These are phyloP conservation scores for Suillus bovinus DNA, from an alignment of 768 basidiomycete genomes.

Conservation along the genomic window DNA sequence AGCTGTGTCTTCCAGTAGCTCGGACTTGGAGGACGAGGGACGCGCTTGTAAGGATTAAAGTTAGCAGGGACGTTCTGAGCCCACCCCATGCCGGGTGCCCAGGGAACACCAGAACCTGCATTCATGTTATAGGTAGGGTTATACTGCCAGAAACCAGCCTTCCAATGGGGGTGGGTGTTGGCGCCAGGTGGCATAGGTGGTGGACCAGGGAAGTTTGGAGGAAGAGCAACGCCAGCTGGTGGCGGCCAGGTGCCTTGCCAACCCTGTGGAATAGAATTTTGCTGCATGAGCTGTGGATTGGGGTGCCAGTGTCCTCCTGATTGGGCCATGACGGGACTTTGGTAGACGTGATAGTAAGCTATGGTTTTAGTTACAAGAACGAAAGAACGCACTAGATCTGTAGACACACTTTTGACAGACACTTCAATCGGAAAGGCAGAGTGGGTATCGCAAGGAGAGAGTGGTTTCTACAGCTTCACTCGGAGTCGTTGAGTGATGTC, in stretches of 20 bases:
- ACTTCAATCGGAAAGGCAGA: not conserved
- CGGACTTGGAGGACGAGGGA: slow-evolving; percentile 58
- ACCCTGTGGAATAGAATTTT: slow-evolving; percentile 21
- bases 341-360: not conserved
- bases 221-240: slow-evolving; percentile 25
- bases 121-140: slow-evolving; percentile 41
- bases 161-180: slow-evolving; percentile 47
- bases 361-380: not conserved
- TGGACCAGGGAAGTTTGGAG: slow-evolving; percentile 40
- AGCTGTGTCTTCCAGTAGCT: slow-evolving; percentile 65
- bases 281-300: slow-evolving; percentile 35
- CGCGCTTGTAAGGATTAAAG: slow-evolving; percentile 66
- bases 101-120: slow-evolving; percentile 22
- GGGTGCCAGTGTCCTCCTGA: slow-evolving; percentile 26
- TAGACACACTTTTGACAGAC: not conserved
- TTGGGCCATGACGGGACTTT: slow-evolving; percentile 2
- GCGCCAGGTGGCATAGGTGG: slow-evolving; percentile 59
- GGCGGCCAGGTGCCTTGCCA: slow-evolving; percentile 42
- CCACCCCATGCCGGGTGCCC: slow-evolving; percentile 35
- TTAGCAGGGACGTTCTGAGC: slow-evolving; percentile 22
- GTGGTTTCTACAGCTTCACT: not conserved
- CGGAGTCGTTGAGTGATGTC: too few relatives aligned
- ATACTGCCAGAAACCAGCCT: slow-evolving; percentile 51
- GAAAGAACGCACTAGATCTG: not conserved
- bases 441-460: not conserved